Evolutionary conservation across 352 stramenopile species (phyloP), one percentile per base, ranked within the genome.

Genomic region (Pythium monospermum): DNA sequence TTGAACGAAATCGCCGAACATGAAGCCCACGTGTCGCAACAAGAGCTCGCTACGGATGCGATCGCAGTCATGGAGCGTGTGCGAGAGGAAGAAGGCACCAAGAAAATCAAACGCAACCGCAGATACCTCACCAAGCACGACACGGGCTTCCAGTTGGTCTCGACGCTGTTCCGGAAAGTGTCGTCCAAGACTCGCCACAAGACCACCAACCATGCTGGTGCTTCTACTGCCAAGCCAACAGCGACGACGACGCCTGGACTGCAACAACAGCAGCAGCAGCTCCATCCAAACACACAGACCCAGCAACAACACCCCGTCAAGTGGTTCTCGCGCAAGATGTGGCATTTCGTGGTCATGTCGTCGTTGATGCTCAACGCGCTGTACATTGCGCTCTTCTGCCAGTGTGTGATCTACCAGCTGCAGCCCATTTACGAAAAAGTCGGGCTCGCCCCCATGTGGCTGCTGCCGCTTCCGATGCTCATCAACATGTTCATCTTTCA

Each of bases 331-430:
- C 57, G 50, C 38, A 51, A 53, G 32, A 36, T 37, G 6, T 66
- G 57, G 57, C 57, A 66, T 36, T 66, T 65, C 31, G 22, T 60
- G 5, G 18, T 60, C 31, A 66, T 59, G 38, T 38, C 48, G 12
- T 43, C 50, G 16, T 39, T 66, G 21, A 59, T 66, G 57, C 51
- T 66, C 15, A 66, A 66, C 40, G 57, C 40, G 12, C 40, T 66
- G 19, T 66, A 66, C 48, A 30, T 66, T 11, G 57, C 57, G 51
- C 50, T 66, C 19, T 66, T 66, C 30, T 66, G 57, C 39, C 57
- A 66, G 51, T 66, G 57, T 12, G 32, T 66, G 12, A 27, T 66
- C 23, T 66, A 53, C 40, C 57, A 57, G 16, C 52, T 66, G 57
- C 13, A 19, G 4, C 4, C 15, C 7, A 46, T 66, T 26, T 49